Percentiles rank a stretch among this genome's conserved stretches.
phyloP scores from a whole-genome alignment of 306 rosid species.

The Fragaria vesca region DNA sequence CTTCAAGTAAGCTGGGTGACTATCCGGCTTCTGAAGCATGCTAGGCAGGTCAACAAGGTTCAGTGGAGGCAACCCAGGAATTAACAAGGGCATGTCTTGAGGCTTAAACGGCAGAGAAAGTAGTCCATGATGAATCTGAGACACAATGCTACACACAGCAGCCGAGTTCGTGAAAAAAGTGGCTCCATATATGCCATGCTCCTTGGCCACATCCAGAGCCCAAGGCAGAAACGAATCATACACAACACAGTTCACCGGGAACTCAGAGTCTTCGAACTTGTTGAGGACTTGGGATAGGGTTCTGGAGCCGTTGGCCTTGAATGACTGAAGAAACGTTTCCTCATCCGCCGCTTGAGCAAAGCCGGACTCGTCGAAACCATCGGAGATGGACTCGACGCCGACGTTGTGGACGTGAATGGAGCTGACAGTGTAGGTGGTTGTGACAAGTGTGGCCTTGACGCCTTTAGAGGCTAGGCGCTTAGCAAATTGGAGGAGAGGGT shows the following conservation, averaged over 20 bases:
- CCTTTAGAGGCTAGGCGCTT: constrained; percentile 28
- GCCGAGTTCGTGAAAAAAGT: constrained; percentile 43
- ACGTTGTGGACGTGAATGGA: constrained; percentile 33
- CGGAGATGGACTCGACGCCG: constrained; percentile 50
- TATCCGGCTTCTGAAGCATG: constrained; percentile 45
- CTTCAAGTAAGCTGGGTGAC: constrained; percentile 58
- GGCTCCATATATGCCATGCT: constrained; percentile 27
- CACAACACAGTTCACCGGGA: constrained; percentile 27
- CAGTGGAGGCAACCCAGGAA: constrained; percentile 54
- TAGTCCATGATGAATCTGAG: constrained; percentile 5
- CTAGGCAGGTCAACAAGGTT: constrained; percentile 45
- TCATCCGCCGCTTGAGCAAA: constrained; percentile 43
- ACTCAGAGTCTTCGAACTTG: constrained; percentile 2
- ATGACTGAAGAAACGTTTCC: constrained; percentile 15
- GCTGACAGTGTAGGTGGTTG: constrained; percentile 14
- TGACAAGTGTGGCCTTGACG: constrained; percentile 26
- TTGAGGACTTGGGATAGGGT: constrained; percentile 15
- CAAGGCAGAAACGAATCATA: constrained; percentile 34
- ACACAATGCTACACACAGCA: constrained; percentile 32
- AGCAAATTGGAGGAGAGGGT: constrained; percentile 38
- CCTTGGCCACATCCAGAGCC: constrained; percentile 31
- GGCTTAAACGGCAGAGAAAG: constrained; percentile 35
- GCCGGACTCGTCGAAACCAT: constrained; percentile 52
- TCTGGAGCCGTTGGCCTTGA: background rate
- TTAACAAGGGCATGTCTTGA: constrained; percentile 31